Conservation (phyloP, 441 rosid genomes). For the Manihot esculenta region DNA sequence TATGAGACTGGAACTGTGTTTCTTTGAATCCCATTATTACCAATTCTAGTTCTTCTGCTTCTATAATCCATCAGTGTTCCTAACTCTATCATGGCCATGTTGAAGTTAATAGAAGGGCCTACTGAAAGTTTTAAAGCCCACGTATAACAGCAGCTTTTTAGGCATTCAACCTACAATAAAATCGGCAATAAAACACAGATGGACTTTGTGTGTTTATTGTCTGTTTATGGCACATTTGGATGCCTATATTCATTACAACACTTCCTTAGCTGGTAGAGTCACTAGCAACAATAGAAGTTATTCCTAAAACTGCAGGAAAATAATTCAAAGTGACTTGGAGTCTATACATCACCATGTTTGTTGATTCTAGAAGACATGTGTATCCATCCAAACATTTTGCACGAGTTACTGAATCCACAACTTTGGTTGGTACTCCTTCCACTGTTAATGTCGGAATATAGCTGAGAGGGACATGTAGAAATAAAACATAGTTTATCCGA, state of each 20-base stretch:
- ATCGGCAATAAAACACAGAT: background rate
- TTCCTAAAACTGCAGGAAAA: background rate
- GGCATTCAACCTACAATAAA: background rate
- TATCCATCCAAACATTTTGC: constrained; percentile 68
- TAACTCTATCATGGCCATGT: no score
- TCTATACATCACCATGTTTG: constrained; percentile 42
- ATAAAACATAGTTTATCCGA: constrained; percentile 15
- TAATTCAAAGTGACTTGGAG: background rate
- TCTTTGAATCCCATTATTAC: no score
- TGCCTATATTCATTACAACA: background rate
- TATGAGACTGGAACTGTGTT: no score
- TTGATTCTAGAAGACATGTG: constrained; percentile 65
- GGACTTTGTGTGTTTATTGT: no score
- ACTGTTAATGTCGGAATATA: constrained; percentile 53
- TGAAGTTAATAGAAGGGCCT: background rate
- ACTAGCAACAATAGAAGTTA: background rate
- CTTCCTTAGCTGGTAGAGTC: background rate
- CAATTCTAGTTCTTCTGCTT: no score
- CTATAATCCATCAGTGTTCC: no score
- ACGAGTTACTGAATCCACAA: constrained; percentile 56
- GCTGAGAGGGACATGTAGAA: constrained; percentile 30
- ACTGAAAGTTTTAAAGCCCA: background rate
- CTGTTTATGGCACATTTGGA: background rate
- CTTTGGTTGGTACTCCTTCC: constrained; percentile 63
- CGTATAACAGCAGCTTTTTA: background rate